Percentiles rank a stretch among this genome's conserved stretches.
These are phyloP conservation scores for Cytospora leucostoma DNA, from an alignment of 2,329 filamentous ascomycete species.

Conservation along the genomic window DNA sequence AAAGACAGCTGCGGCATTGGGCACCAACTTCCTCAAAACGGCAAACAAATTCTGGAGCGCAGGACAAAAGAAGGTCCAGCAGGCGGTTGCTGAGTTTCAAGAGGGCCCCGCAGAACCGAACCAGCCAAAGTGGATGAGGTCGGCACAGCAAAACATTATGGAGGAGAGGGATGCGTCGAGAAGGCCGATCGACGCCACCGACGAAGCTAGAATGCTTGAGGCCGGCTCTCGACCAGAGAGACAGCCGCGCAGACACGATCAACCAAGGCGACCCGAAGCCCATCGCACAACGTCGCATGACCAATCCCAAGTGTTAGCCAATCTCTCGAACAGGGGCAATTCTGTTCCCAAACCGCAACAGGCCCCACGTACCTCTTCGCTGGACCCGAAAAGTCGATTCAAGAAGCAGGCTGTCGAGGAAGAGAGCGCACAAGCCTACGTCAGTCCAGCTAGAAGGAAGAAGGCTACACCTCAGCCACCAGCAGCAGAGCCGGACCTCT, in stretches of 20 bases:
- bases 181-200: constrained; percentile 52
- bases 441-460: constrained; percentile 82
- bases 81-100: constrained; percentile 85
- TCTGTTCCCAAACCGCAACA: constrained; percentile 63
- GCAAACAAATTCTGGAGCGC: constrained; percentile 96
- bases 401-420: constrained; percentile 76
- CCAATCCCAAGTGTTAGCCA: constrained; percentile 52
- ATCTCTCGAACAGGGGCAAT: constrained; percentile 45
- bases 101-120: constrained; percentile 70
- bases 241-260: constrained; percentile 33
- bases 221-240: constrained; percentile 59
- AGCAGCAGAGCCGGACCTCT: constrained; percentile 62
- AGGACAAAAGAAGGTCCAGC: constrained; percentile 87
- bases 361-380: constrained; percentile 42
- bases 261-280: constrained; percentile 38
- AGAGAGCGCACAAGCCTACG: constrained; percentile 78
- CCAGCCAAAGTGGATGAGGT: constrained; percentile 95
- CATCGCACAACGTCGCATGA: constrained; percentile 43
- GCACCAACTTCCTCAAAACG: constrained; percentile 84
- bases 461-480: constrained; percentile 58
- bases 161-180: constrained; percentile 36
- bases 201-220: constrained; percentile 81
- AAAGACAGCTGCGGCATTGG: constrained; percentile 79
- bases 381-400: constrained; percentile 61
- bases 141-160: constrained; percentile 55